phyloP scores from a whole-genome alignment of 2,329 filamentous ascomycete genomes.

The Xylaria sp. region DNA sequence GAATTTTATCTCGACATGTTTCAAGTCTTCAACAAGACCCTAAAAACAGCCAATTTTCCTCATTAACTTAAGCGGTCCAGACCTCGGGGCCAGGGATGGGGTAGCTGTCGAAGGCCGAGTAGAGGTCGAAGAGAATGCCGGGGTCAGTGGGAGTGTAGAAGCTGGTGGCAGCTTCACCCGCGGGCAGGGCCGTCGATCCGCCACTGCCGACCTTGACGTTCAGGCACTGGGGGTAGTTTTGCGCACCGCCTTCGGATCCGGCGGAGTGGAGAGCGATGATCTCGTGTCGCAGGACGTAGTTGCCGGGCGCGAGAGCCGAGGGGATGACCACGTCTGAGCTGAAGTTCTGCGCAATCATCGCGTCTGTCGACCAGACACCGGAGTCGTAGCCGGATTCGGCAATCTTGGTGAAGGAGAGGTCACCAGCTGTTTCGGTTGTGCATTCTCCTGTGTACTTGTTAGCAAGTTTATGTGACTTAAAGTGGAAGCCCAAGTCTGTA shows the following conservation, averaged over 20 bases:
- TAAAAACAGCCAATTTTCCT: not conserved
- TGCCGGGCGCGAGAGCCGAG: conserved; percentile 37
- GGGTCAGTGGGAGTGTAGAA: conserved; percentile 50
- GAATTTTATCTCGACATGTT: too few species aligned
- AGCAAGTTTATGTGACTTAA: not conserved
- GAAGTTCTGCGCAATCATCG: conserved; percentile 44
- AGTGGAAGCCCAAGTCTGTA: too few species aligned
- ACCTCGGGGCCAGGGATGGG: conserved; percentile 25
- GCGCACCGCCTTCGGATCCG: conserved; percentile 37
- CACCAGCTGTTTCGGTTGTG: conserved; percentile 25
- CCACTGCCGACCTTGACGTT: conserved; percentile 51
- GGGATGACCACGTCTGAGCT: conserved; percentile 41
- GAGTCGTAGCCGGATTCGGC: conserved; percentile 23
- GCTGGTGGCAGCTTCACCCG: conserved; percentile 44
- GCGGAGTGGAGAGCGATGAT: conserved; percentile 46
- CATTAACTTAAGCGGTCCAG: conserved; percentile 10
- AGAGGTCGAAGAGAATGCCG: conserved; percentile 53
- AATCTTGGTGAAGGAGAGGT: conserved; percentile 31
- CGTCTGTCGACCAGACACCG: conserved; percentile 34
- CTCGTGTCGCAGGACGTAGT: conserved; percentile 47
- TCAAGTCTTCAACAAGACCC: too few species aligned
- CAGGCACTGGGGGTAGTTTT: conserved; percentile 48
- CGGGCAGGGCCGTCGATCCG: conserved; percentile 40
- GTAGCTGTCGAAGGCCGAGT: conserved; percentile 32
- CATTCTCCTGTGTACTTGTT: conserved; percentile 26